phyloP scores from a whole-genome alignment of 2,329 filamentous ascomycete genomes.

The Herpomyces periplanetae region DNA sequence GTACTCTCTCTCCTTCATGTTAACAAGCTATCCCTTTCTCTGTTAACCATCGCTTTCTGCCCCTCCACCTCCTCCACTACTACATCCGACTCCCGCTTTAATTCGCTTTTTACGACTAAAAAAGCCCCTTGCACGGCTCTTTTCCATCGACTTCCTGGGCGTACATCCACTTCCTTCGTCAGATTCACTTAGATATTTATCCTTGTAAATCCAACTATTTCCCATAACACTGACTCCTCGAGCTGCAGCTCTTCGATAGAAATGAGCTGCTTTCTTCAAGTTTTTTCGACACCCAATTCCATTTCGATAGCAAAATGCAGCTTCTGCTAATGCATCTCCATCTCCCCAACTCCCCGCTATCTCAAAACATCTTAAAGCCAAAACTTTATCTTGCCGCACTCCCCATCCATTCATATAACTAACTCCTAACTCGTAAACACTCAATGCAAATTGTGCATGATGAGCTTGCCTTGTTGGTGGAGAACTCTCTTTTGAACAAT shows the following conservation, averaged over 20 bases:
- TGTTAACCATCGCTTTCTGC: too few relatives aligned
- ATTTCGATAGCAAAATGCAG: constrained; percentile 80
- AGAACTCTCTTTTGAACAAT: too few relatives aligned
- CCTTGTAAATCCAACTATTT: constrained; percentile 95
- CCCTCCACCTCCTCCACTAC: too few relatives aligned
- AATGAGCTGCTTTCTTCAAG: constrained; percentile 59
- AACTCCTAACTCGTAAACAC: constrained; percentile 79
- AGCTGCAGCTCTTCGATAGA: constrained; percentile 58
- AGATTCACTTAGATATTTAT: constrained; percentile 46
- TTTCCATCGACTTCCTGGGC: constrained; percentile 5
- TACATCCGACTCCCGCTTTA: too few relatives aligned
- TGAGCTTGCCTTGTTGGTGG: too few relatives aligned
- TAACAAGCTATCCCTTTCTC: too few relatives aligned
- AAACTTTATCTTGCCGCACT: constrained; percentile 52
- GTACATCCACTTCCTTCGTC: constrained; percentile 7
- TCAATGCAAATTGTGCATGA: constrained; percentile 71
- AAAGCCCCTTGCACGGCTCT: too few relatives aligned
- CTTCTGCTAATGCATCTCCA: constrained; percentile 63
- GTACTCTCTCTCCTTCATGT: too few relatives aligned
- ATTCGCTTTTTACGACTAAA: too few relatives aligned
- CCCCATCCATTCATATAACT: constrained; percentile 97
- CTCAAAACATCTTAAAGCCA: constrained; percentile 74
- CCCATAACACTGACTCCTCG: constrained; percentile 93
- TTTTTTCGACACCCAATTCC: constrained; percentile 84
- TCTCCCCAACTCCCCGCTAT: constrained; percentile 89